Base-by-base conservation (phyloP, 2,329 filamentous ascomycete species). In the Aspergillus niger region DNA sequence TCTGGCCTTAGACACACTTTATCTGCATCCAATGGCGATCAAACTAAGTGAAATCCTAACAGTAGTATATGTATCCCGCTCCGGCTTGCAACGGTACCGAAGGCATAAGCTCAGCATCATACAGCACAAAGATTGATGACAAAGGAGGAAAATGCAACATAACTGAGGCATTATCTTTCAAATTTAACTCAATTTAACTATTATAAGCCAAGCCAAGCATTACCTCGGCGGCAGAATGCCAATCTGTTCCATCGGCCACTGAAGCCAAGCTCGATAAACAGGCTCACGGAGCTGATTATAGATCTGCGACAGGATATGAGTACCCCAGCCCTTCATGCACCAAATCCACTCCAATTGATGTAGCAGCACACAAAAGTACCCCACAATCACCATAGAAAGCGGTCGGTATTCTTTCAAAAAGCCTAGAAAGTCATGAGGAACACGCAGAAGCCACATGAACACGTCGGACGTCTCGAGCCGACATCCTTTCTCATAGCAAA, bases 341-440 rank as follows among this genome's bases (percentile, higher is more conserved):
- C 64, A 67, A 60, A 66, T 63, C 62, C 65, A 67, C 39, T 67
- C 64, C n/a, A 67, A 24, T 17, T 63, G 64, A 10, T 57, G 58
- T 10, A 67, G 24, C 3, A 57, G 44, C 3, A 56, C 56, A n/a
- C 65, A 67, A 51, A 63, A 67, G 50, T 66, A 60, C 13, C 39
- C 63, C 20, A 66, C 55, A 10, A 66, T 61, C 7, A 67, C 43
- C 5, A 67, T 38, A 4, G 65, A 63, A 24, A 65, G 41, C 1
- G 63, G 58, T 3, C 36, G 43, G 44, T 61, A 48, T 30, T 57
- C 50, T 0, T 50, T 26, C 2, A 67, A 30, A 2, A 60, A 39
- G 5, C 50, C 41, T 1, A 67, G 13, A 47, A 60, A 66, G 11
- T 65, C 64, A 41, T 66, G 56, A 1, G 65, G 59, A 2, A 66